These are phyloP conservation scores for Eucalyptus marginata DNA, from an alignment of 345 rosid species.

Conservation along the genomic window DNA sequence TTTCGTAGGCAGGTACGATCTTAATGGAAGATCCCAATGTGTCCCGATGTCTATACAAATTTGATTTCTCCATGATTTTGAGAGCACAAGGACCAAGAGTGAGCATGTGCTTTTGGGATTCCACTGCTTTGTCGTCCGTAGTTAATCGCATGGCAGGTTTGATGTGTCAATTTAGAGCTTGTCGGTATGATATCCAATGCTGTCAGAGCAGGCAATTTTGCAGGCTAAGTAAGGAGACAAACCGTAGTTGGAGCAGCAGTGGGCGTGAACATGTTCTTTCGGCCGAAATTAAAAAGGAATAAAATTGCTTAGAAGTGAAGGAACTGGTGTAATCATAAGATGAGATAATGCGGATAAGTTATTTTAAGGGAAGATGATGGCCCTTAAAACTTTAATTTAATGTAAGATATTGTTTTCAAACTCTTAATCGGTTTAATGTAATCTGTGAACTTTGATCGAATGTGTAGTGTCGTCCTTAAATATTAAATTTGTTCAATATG, in stretches of 20 bases:
- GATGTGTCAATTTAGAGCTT: neutral
- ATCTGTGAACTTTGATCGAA: accelerated
- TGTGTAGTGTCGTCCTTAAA: accelerated
- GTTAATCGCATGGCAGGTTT: neutral
- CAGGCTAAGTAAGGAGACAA: neutral
- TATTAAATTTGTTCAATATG: neutral
- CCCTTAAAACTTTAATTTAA: accelerated
- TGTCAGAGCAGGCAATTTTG: neutral
- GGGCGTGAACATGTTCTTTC: neutral
- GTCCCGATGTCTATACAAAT: neutral
- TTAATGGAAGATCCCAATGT: neutral
- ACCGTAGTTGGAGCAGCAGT: neutral
- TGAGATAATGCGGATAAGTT: neutral
- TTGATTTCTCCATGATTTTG: neutral
- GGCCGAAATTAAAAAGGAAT: neutral
- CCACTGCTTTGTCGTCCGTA: neutral
- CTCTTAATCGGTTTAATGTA: neutral
- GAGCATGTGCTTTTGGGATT: neutral
- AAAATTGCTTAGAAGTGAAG: neutral
- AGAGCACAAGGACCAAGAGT: neutral
- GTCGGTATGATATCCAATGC: no score
- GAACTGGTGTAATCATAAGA: neutral
- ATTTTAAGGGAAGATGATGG: neutral
- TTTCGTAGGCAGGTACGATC: neutral
- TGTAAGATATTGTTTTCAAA: accelerated